Percentiles rank a stretch among this genome's conserved stretches.
Evolutionary conservation across 179 eudicot genomes (phyloP).

Genomic region (Silene coronaria): DNA sequence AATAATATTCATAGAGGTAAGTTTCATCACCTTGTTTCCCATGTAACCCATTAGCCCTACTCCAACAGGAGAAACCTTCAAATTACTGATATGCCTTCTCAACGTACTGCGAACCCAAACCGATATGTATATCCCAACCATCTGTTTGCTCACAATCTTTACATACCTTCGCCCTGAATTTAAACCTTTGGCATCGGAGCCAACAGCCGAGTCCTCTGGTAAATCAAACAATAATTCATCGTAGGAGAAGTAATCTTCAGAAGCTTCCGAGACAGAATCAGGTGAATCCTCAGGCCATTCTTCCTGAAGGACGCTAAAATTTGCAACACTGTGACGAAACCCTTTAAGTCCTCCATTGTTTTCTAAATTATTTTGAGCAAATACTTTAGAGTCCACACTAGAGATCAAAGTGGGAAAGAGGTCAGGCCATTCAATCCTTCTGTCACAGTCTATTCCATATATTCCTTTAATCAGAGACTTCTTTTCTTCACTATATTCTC

Average conservation of each 20-base stretch:
- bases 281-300: slow-evolving; percentile 32
- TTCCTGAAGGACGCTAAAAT: slow-evolving; percentile 36
- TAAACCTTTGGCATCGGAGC: slow-evolving; percentile 10
- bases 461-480: slow-evolving; percentile 46
- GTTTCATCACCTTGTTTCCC: slow-evolving; percentile 78
- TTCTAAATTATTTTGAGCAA: slow-evolving; percentile 28
- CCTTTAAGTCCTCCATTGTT: slow-evolving; percentile 36
- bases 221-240: slow-evolving; percentile 37
- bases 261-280: slow-evolving; percentile 39
- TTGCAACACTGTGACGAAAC: slow-evolving; percentile 47
- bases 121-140: slow-evolving; percentile 92
- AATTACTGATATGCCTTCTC: slow-evolving; percentile 67
- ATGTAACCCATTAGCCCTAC: slow-evolving; percentile 98
- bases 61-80: slow-evolving; percentile 92
- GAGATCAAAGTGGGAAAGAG: slow-evolving; percentile 45
- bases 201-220: slow-evolving; percentile 24
- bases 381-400: slow-evolving; percentile 24
- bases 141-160: slow-evolving; percentile 87
- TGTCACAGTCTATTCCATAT: slow-evolving; percentile 51
- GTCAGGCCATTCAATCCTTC: slow-evolving; percentile 71
- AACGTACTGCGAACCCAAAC: slow-evolving; percentile 83
- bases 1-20: not conserved
- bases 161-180: slow-evolving; percentile 44
- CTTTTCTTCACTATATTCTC: slow-evolving; percentile 27
- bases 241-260: slow-evolving; percentile 40